Evolutionary conservation across 805 yeast genomes (phyloP).

Genomic region (Kluyveromyces starmeri): DNA sequence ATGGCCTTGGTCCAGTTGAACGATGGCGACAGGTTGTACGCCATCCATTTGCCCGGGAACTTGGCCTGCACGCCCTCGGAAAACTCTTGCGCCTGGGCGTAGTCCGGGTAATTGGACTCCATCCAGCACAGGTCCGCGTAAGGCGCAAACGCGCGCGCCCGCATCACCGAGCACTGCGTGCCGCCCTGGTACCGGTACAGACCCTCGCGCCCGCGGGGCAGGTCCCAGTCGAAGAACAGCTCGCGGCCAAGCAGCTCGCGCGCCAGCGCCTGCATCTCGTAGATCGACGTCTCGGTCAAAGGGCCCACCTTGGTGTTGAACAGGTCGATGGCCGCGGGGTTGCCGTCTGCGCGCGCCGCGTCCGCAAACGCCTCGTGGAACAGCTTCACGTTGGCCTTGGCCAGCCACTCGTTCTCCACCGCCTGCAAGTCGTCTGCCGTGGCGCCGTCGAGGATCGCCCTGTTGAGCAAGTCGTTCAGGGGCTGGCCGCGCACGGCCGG

Average conservation of each 20-base stretch:
- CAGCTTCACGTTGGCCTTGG: slow-evolving; percentile 73
- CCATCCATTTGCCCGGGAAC: slow-evolving; percentile 89
- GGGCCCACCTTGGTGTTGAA: slow-evolving; percentile 69
- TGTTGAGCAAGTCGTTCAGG: slow-evolving; percentile 64
- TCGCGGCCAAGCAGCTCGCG: slow-evolving; percentile 70
- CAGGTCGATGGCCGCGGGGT: slow-evolving; percentile 45
- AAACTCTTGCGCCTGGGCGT: slow-evolving; percentile 86
- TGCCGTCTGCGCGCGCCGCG: slow-evolving; percentile 54
- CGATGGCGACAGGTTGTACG: slow-evolving; percentile 93
- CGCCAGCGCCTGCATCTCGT: slow-evolving; percentile 73
- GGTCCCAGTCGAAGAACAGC: slow-evolving; percentile 88
- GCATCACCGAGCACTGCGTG: slow-evolving; percentile 93
- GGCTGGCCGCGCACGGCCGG: slow-evolving; percentile 53
- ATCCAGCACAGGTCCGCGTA: slow-evolving; percentile 95
- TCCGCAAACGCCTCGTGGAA: slow-evolving; percentile 89
- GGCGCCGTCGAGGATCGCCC: slow-evolving; percentile 67
- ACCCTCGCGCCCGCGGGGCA: slow-evolving; percentile 92
- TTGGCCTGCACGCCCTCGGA: slow-evolving; percentile 80
- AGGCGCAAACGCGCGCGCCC: slow-evolving; percentile 93
- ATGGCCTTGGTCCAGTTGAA: slow-evolving; percentile 97
- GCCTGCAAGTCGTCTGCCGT: slow-evolving; percentile 61
- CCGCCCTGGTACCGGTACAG: slow-evolving; percentile 95
- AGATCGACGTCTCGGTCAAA: slow-evolving; percentile 62
- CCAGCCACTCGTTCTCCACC: slow-evolving; percentile 76
- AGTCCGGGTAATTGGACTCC: slow-evolving; percentile 95